Evolutionary conservation across 2,329 filamentous ascomycete genomes (phyloP).

Genomic region (Paecilomyces sp.): DNA sequence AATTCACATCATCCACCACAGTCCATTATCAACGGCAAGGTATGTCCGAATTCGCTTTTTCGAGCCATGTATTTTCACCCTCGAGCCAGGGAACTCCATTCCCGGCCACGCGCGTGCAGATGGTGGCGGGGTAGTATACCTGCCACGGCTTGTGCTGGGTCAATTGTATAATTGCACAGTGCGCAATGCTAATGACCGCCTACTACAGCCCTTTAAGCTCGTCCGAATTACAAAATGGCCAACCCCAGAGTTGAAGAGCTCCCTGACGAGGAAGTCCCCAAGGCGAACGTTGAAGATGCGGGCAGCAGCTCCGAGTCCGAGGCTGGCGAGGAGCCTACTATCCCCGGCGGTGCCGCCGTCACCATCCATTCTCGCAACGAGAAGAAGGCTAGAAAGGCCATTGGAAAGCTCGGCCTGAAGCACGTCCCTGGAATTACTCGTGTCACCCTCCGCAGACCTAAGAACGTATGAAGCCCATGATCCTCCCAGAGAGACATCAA

Average conservation of each 20-base stretch:
- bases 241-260: constrained; percentile 98
- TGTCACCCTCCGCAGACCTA: constrained; percentile 94
- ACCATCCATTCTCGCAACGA: constrained; percentile 98
- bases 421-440: constrained; percentile 95
- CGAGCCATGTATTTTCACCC: constrained; percentile 2
- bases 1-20: constrained; percentile 31
- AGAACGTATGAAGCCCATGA: constrained; percentile 68
- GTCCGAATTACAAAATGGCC: constrained; percentile 61
- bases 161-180: constrained; percentile 4
- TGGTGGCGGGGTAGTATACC: not conserved
- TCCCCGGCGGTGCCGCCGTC: constrained; percentile 78
- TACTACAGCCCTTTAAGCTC: constrained; percentile 14
- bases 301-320: constrained; percentile 45
- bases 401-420: constrained; percentile 96
- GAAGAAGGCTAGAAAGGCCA: constrained; percentile 99
- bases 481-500: not conserved
- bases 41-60: constrained; percentile 20
- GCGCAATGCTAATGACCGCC: constrained; percentile 13
- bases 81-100: not conserved
- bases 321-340: constrained; percentile 50
- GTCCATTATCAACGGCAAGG: constrained; percentile 25
- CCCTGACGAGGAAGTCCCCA: constrained; percentile 77
- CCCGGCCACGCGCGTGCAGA: not conserved
- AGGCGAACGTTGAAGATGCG: constrained; percentile 71
- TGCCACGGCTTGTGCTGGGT: not conserved